A percentile compares a stretch with the other conserved stretches of the same genome.
phyloP scores from a whole-genome alignment of 495 filamentous ascomycete genomes.

The Cercophora scortea region DNA sequence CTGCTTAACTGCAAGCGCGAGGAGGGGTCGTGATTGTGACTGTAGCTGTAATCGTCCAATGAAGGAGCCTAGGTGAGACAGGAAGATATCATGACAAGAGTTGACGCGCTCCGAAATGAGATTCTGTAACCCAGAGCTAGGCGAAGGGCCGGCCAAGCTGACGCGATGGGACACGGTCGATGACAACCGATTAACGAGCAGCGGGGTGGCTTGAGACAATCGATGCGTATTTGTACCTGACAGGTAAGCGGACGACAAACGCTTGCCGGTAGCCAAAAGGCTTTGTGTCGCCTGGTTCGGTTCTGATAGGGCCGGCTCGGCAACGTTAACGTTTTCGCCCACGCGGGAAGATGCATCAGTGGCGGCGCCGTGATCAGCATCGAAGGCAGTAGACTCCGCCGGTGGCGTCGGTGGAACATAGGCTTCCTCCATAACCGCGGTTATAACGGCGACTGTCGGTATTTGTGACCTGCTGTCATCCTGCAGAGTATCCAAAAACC shows the following conservation, averaged over 20 bases:
- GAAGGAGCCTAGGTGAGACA: conserved; percentile 83
- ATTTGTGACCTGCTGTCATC: conserved; percentile 48
- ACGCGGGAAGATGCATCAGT: conserved; percentile 31
- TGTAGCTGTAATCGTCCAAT: conserved; percentile 86
- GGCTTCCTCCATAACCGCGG: conserved; percentile 55
- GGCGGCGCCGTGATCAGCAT: conserved; percentile 20
- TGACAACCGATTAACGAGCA: conserved; percentile 31
- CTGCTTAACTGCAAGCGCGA: conserved; percentile 62
- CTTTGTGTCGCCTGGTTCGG: conserved; percentile 26
- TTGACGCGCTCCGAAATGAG: conserved; percentile 58
- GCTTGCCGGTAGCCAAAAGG: conserved; percentile 25
- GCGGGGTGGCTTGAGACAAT: conserved; percentile 25
- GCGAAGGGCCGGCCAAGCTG: conserved; percentile 39
- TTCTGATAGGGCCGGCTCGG: conserved; percentile 19
- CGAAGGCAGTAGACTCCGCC: conserved; percentile 46
- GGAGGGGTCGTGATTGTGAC: conserved; percentile 76
- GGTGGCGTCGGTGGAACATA: conserved; percentile 66
- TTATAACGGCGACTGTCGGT: conserved; percentile 49
- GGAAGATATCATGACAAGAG: conserved; percentile 72
- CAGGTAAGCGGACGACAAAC: conserved; percentile 35
- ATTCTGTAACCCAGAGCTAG: conserved; percentile 36
- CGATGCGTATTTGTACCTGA: conserved; percentile 29
- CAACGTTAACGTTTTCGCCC: conserved; percentile 18
- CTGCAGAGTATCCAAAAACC: conserved; percentile 85
- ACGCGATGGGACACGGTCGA: conserved; percentile 47